phyloP scores from a whole-genome alignment of 495 filamentous ascomycete genomes.

The Aspergillus avenaceus region DNA sequence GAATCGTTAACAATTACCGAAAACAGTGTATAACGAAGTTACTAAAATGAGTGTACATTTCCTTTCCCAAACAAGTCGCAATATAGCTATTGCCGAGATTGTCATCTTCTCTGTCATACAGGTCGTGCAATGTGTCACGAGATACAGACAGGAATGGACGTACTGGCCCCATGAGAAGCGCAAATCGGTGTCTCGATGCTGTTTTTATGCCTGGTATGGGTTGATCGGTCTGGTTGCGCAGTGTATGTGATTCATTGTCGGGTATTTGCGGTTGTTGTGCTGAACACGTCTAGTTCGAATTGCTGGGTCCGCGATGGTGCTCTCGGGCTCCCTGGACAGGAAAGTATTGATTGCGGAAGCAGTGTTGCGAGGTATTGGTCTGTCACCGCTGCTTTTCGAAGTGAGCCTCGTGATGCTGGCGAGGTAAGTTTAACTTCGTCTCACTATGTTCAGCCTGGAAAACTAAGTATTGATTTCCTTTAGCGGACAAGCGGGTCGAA shows the following conservation, averaged over 20 bases:
- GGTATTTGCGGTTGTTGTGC: background rate
- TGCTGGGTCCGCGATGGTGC: constrained; percentile 22
- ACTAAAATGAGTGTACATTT: background rate
- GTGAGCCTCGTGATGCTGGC: constrained; percentile 29
- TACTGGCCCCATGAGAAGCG: constrained; percentile 32
- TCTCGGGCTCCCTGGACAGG: constrained; percentile 14
- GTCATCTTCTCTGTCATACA: constrained; percentile 24
- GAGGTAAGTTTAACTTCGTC: constrained; percentile 15
- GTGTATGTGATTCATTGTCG: constrained; percentile 12
- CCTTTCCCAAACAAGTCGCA: constrained; percentile 17
- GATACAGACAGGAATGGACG: constrained; percentile 26
- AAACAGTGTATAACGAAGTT: background rate
- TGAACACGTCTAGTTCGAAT: constrained; percentile 22
- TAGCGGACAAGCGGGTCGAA: constrained; percentile 30
- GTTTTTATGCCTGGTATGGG: constrained; percentile 27
- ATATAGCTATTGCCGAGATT: constrained; percentile 27
- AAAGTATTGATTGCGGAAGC: constrained; percentile 23
- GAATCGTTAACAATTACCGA: too few species aligned
- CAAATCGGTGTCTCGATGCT: constrained; percentile 16
- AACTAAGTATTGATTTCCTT: background rate
- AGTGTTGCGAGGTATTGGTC: constrained; percentile 26
- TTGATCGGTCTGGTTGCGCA: constrained; percentile 28
- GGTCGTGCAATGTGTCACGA: constrained; percentile 17
- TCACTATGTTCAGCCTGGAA: background rate
- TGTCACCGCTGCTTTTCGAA: constrained; percentile 34